Evolutionary conservation across 2,329 filamentous ascomycete species (phyloP), one percentile per base, ranked within the genome.

Genomic region (Rachicladosporium sp.): DNA sequence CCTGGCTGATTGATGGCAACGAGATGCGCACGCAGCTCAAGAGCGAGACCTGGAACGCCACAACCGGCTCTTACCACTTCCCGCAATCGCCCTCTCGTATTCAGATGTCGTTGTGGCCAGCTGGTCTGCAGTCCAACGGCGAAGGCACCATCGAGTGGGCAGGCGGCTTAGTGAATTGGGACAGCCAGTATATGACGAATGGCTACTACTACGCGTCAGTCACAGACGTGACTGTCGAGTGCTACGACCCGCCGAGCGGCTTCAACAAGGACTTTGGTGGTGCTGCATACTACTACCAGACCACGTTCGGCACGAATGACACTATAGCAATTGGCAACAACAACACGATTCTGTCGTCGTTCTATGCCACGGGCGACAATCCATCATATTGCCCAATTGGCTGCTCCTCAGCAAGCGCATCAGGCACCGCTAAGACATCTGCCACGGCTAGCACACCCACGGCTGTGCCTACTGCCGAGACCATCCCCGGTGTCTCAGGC

Each of bases 31-130:
- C 75, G 15, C 70, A 86, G 59, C 71, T 87, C 59, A 79, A 80
- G 57, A 69, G 73, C 10, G 76, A 86, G 30, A 96, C 91, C 9
- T 96, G 81, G 78, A 95, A 98, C 66, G 65, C 69, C 9, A 93
- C 85, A 5, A 66, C 77, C 42, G 81, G 88, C 62, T 78, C 79
- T 61, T 98, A 80, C 72, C 70, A 82, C 53, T 98, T 75, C 69
- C 91, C 91, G 5, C 91, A 96, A 66, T 93, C 88, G 0, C 91
- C 91, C 3, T 67, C 88, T 10, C 84, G 89, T 51, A 75, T 98
- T 38, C 86, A 95, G 68, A 73, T 98, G 37, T 96, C 91, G 10
- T 78, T 98, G 55, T 98, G 91, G 91, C 91, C 91, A 31, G 91
- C 85, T 54, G 91, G 91, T 57, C 74, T 83, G 35, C 64, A 76